Evolutionary conservation across 2,329 filamentous ascomycete genomes (phyloP).

Genomic region (Cylindrodendrum hubeiense): DNA sequence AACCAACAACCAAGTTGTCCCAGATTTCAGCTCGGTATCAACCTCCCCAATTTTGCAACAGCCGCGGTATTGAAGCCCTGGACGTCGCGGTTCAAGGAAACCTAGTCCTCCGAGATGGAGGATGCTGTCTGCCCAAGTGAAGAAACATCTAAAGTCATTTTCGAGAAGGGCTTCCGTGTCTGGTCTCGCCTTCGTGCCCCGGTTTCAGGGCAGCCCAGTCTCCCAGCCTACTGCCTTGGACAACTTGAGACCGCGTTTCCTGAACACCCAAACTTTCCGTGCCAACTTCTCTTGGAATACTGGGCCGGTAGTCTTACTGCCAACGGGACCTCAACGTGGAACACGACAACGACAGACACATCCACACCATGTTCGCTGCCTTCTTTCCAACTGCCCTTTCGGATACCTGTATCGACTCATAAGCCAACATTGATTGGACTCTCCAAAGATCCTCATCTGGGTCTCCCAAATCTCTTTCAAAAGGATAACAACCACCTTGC

Average conservation of each 20-base stretch:
- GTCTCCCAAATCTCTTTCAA: neutral
- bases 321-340: neutral
- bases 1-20: no score
- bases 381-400: neutral
- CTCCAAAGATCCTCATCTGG: neutral
- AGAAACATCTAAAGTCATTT: neutral
- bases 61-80: no score
- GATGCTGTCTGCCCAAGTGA: neutral
- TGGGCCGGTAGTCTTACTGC: neutral
- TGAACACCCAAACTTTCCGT: neutral
- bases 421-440: neutral
- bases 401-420: neutral
- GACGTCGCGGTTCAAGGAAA: no score
- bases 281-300: neutral
- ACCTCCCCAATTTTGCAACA: no score
- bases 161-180: neutral
- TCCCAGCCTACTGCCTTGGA: neutral
- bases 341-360: neutral
- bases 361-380: neutral
- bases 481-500: constrained; percentile 10
- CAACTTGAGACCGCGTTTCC: neutral
- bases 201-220: neutral
- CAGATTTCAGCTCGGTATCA: no score
- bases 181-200: neutral
- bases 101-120: neutral